A percentile compares a stretch with the other conserved stretches of the same genome.
phyloP scores from a whole-genome alignment of 129 eudicot genomes.

The Artemisia argyi region DNA sequence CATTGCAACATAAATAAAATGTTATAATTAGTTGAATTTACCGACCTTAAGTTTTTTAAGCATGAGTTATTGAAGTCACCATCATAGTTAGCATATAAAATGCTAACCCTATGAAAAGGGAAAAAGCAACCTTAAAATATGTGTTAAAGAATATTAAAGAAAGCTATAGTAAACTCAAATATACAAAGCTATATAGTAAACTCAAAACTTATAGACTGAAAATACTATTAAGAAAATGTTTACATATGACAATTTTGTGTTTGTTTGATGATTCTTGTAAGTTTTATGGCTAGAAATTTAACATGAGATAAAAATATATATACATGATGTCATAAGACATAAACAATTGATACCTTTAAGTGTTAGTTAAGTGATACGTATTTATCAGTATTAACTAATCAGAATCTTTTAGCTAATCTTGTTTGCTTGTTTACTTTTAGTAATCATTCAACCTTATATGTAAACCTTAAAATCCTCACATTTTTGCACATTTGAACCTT shows the following conservation, averaged over 20 bases:
- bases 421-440: slow-evolving; percentile 18
- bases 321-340: slow-evolving; percentile 9
- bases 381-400: background rate
- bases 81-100: background rate
- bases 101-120: background rate
- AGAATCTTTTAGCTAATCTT: background rate
- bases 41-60: slow-evolving; percentile 6
- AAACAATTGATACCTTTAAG: slow-evolving; percentile 5
- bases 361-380: slow-evolving; percentile 6
- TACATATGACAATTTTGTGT: background rate
- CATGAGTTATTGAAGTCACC: background rate
- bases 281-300: background rate
- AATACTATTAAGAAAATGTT: background rate
- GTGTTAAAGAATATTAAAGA: background rate
- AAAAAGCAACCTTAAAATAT: background rate
- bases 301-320: background rate
- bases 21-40: background rate
- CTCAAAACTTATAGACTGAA: background rate
- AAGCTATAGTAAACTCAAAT: too few species aligned
- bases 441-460: slow-evolving; percentile 18
- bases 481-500: slow-evolving; percentile 21
- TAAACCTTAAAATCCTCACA: slow-evolving; percentile 34
- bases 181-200: too few species aligned
- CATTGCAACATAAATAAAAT: background rate
- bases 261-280: too few species aligned